These are phyloP conservation scores for Pichia sp. DNA, from an alignment of 1,139 yeast species.

Conservation along the genomic window DNA sequence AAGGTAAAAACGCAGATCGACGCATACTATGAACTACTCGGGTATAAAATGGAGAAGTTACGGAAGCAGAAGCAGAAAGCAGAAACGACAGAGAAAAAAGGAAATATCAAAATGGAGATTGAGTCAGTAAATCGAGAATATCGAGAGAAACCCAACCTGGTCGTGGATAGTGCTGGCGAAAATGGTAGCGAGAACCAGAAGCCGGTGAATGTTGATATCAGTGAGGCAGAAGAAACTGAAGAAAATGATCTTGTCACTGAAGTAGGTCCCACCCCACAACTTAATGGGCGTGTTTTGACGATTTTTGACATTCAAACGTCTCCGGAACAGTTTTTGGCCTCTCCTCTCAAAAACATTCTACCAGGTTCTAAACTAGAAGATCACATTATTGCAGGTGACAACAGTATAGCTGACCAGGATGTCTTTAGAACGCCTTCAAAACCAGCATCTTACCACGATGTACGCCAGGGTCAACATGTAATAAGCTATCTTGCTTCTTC, in stretches of 20 bases:
- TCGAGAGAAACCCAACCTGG: not conserved
- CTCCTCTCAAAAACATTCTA: constrained; percentile 30
- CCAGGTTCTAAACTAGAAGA: constrained; percentile 7
- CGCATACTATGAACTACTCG: constrained; percentile 5
- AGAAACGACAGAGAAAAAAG: not conserved
- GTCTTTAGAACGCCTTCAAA: constrained; percentile 34
- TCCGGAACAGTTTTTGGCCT: constrained; percentile 24
- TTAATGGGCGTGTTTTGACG: constrained; percentile 64
- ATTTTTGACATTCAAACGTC: constrained; percentile 48
- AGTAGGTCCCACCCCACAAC: constrained; percentile 75
- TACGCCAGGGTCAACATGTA: constrained; percentile 11
- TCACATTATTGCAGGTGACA: not conserved
- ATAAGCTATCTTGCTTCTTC: constrained; percentile 10
- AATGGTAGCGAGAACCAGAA: not conserved
- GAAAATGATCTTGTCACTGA: constrained; percentile 31
- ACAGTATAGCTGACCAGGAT: constrained; percentile 10
- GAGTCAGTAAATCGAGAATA: not conserved
- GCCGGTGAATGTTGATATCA: not conserved
- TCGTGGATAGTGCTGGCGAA: constrained; percentile 2
- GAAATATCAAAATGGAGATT: not conserved
- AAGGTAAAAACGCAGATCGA: constrained; percentile 2
- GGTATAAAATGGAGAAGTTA: not conserved
- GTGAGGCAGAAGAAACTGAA: not conserved
- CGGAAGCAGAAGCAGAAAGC: not conserved
- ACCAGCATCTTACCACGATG: not conserved